Conservation (phyloP, 2,329 filamentous ascomycete species). For the Aspergillus melleus region DNA sequence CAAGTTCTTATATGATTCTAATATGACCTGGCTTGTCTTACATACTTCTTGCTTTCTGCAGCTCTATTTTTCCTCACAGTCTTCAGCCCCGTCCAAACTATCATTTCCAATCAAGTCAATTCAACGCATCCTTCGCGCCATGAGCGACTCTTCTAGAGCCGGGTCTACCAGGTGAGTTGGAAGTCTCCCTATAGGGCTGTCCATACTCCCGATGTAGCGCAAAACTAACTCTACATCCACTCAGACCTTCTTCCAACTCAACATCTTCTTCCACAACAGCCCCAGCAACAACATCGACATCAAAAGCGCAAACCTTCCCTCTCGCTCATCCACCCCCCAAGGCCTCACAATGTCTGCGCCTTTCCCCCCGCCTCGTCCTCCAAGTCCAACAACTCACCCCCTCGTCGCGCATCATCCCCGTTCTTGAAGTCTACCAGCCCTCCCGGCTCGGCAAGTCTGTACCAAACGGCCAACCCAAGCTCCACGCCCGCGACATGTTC, state of each 20-base stretch:
- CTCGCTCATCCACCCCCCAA: conserved; percentile 34
- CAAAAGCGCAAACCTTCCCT: conserved; percentile 27
- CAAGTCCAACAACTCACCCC: conserved; percentile 34
- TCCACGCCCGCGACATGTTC: conserved; percentile 29
- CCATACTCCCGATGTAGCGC: neutral
- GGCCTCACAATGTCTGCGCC: conserved; percentile 24
- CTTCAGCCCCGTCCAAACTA: neutral
- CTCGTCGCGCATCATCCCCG: conserved; percentile 26
- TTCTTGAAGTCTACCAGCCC: conserved; percentile 34
- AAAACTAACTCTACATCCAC: neutral
- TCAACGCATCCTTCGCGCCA: neutral
- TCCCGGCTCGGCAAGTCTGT: conserved; percentile 24
- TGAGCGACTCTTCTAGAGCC: neutral
- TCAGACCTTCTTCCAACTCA: neutral
- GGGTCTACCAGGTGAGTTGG: neutral
- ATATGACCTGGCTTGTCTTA: neutral
- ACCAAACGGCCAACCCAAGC: conserved; percentile 21
- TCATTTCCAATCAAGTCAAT: neutral
- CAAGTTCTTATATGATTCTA: neutral
- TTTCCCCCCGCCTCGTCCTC: conserved; percentile 29
- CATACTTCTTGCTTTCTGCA: neutral
- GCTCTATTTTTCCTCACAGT: neutral
- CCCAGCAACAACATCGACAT: neutral
- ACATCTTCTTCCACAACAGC: neutral
- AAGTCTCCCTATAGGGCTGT: neutral